Evolutionary conservation across 306 rosid genomes (phyloP).

Genomic region (Notholithocarpus densiflorus): DNA sequence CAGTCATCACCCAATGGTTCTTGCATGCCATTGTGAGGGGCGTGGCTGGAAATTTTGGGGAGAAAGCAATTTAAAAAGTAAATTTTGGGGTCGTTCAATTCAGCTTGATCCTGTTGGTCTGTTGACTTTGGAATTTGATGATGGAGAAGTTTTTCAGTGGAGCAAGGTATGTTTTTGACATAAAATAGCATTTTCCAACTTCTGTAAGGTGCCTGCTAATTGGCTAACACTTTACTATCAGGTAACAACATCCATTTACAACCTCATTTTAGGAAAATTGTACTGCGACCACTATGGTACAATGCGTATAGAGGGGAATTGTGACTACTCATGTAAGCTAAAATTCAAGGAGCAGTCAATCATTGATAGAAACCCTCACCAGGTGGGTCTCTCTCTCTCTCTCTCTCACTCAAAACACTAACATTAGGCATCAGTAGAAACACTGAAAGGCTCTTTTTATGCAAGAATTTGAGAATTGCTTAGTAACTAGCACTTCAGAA

Average conservation of each 20-base stretch:
- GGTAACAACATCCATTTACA: constrained; percentile 97
- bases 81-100: constrained; percentile 97
- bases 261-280: constrained; percentile 91
- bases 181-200: background rate
- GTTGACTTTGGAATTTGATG: constrained; percentile 81
- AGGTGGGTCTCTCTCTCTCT: constrained; percentile 46
- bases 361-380: constrained; percentile 85
- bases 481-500: background rate
- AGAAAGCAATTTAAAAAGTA: constrained; percentile 79
- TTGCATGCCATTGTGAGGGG: constrained; percentile 97
- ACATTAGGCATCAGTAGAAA: background rate
- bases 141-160: constrained; percentile 86
- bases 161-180: constrained; percentile 57
- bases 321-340: constrained; percentile 62
- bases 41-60: constrained; percentile 92
- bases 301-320: constrained; percentile 72
- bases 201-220: constrained; percentile 10
- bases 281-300: constrained; percentile 98
- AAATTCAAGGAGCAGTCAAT: constrained; percentile 93
- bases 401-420: constrained; percentile 1
- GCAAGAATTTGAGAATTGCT: background rate
- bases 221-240: constrained; percentile 33
- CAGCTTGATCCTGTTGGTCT: constrained; percentile 93
- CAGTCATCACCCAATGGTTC: constrained; percentile 90
- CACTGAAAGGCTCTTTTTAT: background rate